phyloP scores from a whole-genome alignment of 805 yeast genomes.

The Wickerhamiella sergipiensis region DNA sequence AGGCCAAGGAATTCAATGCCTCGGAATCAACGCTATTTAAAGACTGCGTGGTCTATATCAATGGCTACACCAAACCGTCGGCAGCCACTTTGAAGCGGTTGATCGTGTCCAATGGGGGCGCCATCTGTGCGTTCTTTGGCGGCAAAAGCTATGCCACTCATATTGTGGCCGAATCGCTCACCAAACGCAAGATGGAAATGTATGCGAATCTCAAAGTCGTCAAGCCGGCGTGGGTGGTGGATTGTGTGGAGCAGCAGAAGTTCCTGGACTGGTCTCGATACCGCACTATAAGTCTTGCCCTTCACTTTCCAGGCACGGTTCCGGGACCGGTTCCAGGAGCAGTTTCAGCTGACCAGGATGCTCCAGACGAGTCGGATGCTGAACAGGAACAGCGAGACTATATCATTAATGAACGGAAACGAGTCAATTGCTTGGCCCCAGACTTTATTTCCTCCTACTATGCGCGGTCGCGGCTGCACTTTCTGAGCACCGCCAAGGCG shows the following conservation, averaged over 20 bases:
- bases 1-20: conserved; percentile 22
- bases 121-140: conserved; percentile 49
- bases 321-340: background rate
- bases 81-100: conserved; percentile 54
- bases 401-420: conserved; percentile 10
- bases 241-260: conserved; percentile 37
- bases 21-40: conserved; percentile 42
- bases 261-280: conserved; percentile 62
- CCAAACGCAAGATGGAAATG: conserved; percentile 59
- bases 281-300: conserved; percentile 30
- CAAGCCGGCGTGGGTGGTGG: conserved; percentile 67
- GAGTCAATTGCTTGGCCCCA: conserved; percentile 45
- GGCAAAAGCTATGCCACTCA: conserved; percentile 72
- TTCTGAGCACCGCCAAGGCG: conserved; percentile 75
- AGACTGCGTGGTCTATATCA: conserved; percentile 61
- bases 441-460: conserved; percentile 60
- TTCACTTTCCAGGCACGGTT: background rate
- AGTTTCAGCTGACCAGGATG: background rate
- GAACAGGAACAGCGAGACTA: conserved; percentile 9
- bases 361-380: conserved; percentile 4
- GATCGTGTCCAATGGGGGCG: conserved; percentile 70
- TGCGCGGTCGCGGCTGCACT: conserved; percentile 74
- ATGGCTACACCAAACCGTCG: conserved; percentile 82
- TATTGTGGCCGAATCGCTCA: conserved; percentile 63
- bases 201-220: conserved; percentile 63